Conservation (phyloP, 805 yeast species). For the Vanderwaltozyma polyspora region DNA sequence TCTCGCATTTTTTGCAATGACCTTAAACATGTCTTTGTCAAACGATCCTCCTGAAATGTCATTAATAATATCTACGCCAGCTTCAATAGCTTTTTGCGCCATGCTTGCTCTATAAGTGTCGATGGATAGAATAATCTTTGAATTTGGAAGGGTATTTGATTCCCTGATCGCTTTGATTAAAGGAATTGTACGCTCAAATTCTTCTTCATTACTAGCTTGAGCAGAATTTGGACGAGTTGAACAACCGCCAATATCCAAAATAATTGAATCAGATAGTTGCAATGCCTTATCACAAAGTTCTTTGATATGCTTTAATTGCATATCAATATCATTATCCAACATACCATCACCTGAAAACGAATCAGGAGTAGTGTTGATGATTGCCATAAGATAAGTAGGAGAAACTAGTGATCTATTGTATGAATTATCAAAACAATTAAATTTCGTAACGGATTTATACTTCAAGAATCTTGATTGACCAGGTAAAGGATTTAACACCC, state of each 20-base stretch:
- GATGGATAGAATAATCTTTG: conserved; percentile 50
- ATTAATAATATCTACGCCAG: conserved; percentile 86
- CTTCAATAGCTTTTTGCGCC: conserved; percentile 53
- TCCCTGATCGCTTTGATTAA: conserved; percentile 50
- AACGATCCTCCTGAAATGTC: conserved; percentile 77
- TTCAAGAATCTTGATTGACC: conserved; percentile 16
- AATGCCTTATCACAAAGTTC: conserved; percentile 49
- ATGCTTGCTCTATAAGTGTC: conserved; percentile 78
- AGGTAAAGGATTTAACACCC: conserved; percentile 39
- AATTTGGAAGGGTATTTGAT: conserved; percentile 28
- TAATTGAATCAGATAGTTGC: conserved; percentile 27
- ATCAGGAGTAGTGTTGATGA: conserved; percentile 85
- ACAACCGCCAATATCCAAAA: conserved; percentile 89
- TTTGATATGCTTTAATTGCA: conserved; percentile 36
- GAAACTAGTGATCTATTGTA: conserved; percentile 20
- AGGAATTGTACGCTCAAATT: conserved; percentile 59
- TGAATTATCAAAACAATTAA: conserved; percentile 35
- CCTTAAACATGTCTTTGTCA: conserved; percentile 55
- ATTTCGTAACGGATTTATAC: conserved; percentile 25
- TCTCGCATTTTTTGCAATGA: conserved; percentile 50
- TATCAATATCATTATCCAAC: conserved; percentile 23
- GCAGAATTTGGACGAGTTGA: conserved; percentile 81
- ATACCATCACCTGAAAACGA: conserved; percentile 94
- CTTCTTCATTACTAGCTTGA: conserved; percentile 54
- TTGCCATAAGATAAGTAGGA: conserved; percentile 68